Evolutionary conservation across 2,329 filamentous ascomycete species (phyloP), one percentile per base, ranked within the genome.

Genomic region (Leptographium flavum): DNA sequence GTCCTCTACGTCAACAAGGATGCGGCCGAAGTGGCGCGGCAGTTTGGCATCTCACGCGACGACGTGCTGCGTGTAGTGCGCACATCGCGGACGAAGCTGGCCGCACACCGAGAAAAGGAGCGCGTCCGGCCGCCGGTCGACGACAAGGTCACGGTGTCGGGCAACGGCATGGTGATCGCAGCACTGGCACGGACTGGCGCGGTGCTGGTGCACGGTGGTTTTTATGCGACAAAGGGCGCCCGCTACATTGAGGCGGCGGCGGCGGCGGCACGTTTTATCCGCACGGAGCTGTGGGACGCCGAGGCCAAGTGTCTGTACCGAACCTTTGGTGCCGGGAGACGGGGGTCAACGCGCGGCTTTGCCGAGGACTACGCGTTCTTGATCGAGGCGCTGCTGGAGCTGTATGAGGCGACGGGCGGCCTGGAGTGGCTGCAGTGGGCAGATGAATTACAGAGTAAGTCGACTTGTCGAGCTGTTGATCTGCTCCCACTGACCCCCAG

Each of bases 281-380:
- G 73, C 55, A 63, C 71, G 11, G 74, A 83, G 22, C 70, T 96
- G 1, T 95, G 85, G 69, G 77, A 90, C 50, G 58, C 68, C 9
- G 53, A 66, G 1, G 70, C 68, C 1, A 73, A 74, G 39, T 72
- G 74, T 4, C 65, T 96, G 15, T 84, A 81, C 57, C 75, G 88
- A 42, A 76, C 90, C 36, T 93, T 82, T 62, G 76, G 78, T 27
- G 75, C 80, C 49, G 71, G 76, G 51, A 67, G 70, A 2, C 69
- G 76, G 9, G 79, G 81, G 25, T 69, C 76, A 17, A 79, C 77
- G 0, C 69, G 71, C 33, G 88, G 76, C 0, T 94, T 96, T 61
- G 86, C 90, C 1, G 92, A 96, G 55, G 92, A 98, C 63, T 96
- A 96, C 58, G 87, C 90, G 3, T 94, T 90, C 60, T 61, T 96